A percentile compares a stretch with the other conserved stretches of the same genome.
These are phyloP conservation scores for Cylindrotheca fusiformis DNA, from an alignment of 108 stramenopile genomes.

Conservation along the genomic window DNA sequence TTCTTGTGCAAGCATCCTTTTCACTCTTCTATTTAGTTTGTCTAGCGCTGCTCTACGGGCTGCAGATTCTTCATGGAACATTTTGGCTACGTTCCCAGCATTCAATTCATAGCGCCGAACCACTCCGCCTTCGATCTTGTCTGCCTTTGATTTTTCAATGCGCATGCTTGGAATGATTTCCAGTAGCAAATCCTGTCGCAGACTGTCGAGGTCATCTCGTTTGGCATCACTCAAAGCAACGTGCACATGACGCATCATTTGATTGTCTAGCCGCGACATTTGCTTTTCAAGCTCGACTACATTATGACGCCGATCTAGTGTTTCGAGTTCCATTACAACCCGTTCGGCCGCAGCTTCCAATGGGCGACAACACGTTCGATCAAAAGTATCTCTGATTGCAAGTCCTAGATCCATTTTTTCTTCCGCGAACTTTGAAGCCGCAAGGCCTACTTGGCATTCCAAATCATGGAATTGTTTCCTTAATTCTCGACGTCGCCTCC, in stretches of 20 bases:
- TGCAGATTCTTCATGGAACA: constrained; percentile 28
- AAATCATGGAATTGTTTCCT: constrained; percentile 24
- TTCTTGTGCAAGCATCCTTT: constrained; percentile 21
- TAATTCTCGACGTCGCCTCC: constrained; percentile 27
- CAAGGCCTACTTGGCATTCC: constrained; percentile 21
- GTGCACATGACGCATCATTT: constrained; percentile 21
- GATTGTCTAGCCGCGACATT: constrained; percentile 10
- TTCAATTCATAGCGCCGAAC: constrained; percentile 45
- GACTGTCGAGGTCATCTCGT: constrained; percentile 22
- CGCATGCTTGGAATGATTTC: constrained; percentile 33
- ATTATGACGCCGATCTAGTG: constrained; percentile 10
- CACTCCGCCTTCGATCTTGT: constrained; percentile 58
- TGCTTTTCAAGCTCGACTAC: constrained; percentile 16
- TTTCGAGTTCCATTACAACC: constrained; percentile 26
- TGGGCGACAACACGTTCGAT: constrained; percentile 21
- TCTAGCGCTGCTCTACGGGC: constrained; percentile 11
- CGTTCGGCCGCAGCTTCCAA: constrained; percentile 28
- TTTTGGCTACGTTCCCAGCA: constrained; percentile 24
- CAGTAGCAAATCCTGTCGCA: constrained; percentile 23
- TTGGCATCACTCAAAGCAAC: constrained; percentile 26
- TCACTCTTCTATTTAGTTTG: constrained; percentile 7
- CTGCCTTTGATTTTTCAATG: constrained; percentile 50
- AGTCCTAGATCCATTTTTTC: constrained; percentile 37
- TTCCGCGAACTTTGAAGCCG: constrained; percentile 19
- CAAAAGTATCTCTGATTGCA: constrained; percentile 34